Base-by-base conservation (phyloP, 495 filamentous ascomycete genomes). In the Rusavskia elegans region DNA sequence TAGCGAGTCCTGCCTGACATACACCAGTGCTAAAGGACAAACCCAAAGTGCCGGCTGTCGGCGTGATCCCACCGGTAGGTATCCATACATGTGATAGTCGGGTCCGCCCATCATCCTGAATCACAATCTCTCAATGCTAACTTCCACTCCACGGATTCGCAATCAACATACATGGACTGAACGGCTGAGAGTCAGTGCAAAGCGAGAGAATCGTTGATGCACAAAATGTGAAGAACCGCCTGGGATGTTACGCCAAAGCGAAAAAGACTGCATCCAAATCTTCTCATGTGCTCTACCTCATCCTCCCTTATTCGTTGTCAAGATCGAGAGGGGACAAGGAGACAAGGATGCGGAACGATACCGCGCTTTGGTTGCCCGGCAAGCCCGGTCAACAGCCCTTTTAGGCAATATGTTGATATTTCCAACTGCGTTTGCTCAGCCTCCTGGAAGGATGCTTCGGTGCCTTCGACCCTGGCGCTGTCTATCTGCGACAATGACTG, bases 1-100 rank as follows among this genome's bases (percentile, higher is more conserved):
- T 20, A 59, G 53, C 5, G 10, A 9, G 11, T 9, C 4, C 11
- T 35, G 5, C 0, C 7, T 3, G 20, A 29, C 2, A 16, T 48
- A 6, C 37, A 19, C n/a, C n/a, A 32, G 14, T 13, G 25, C 48
- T 30, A 6, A 52, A 20, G 10, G 32, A 14, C 29, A 36, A 41
- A 55, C 53, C 53, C 21, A 48, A 14, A 1, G 44, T 25, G 17
- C 39, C 40, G 17, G 46, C 21, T 29, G 50, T 36, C 5, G 48
- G 32, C 3, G 57, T 42, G 46, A 65, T 58, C 8, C 61, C 61
- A 27, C 61, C 61, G 5, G 59, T 55, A 11, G 59, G 59, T 27
- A 51, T 50, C 59, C 59, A 62, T 45, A 59, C 55, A 21, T 21
- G 36, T 19, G 59, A 62, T 5, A 62, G 30, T 37, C 57, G 51